Evolutionary conservation across 2,329 filamentous ascomycete genomes (phyloP), one percentile per base, ranked within the genome.

Genomic region (Thelonectria discophora): DNA sequence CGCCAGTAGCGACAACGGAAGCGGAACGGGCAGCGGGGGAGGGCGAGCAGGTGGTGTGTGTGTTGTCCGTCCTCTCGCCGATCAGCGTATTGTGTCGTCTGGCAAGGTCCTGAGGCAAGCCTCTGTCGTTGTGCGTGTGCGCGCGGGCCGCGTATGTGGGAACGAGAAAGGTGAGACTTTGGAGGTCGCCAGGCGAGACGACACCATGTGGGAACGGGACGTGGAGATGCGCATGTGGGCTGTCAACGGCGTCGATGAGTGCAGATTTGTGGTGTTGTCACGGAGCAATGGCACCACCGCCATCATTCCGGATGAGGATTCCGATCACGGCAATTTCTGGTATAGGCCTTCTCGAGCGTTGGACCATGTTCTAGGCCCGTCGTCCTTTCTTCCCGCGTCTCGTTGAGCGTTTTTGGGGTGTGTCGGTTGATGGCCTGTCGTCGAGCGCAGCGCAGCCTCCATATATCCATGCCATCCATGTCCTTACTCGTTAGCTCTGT

Each of bases 251-350:
- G 43, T 42, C 37, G 49, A 46, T 43, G 45, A 37, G 45, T 21
- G 20, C 20, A 37, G 54, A 46, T 62, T 34, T 46, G 69, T 67
- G 68, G 64, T 70, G 68, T 67, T 66, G 62, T 67, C 58, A 58
- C 37, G 18, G 49, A 55, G 56, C 15, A 46, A 56, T 71, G 69
- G 69, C 60, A 66, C 65, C 67, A 70, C 69, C 47, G 48, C 21
- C 42, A 17, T 51, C 58, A 21, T 45, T 56, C 45, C 37, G 18
- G 46, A 17, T 27, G 8, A 20, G 27, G 30, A 49, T 32, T 18
- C 46, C 15, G 27, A 27, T 10, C 10, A 32, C 11, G n/a, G 39
- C 15, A 20, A 49, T 57, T 32, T 46, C 40, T 47, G 30, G 43
- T 30, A 11, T 48, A 15, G 42, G n/a, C 17, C 17, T 21, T 27